Evolutionary conservation across 2,329 filamentous ascomycete species (phyloP).

Genomic region (Daldinia eschscholtzii): DNA sequence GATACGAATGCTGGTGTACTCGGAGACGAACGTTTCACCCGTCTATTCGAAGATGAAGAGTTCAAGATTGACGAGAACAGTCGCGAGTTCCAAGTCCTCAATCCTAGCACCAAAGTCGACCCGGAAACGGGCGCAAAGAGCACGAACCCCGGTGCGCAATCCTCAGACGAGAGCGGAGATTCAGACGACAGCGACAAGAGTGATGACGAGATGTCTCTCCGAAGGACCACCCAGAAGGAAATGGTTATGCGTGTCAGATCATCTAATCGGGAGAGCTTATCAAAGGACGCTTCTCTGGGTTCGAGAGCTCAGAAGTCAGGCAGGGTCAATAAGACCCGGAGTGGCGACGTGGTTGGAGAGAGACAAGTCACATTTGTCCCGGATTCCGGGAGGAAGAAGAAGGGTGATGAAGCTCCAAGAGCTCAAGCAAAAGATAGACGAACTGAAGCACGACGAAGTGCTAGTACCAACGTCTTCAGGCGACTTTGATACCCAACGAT

Average conservation of each 20-base stretch:
- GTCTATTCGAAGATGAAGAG: constrained; percentile 92
- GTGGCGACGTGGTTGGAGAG: constrained; percentile 69
- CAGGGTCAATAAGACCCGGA: constrained; percentile 60
- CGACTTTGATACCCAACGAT: constrained; percentile 64
- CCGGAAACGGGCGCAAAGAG: constrained; percentile 50
- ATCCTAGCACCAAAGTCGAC: constrained; percentile 80
- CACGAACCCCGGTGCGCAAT: constrained; percentile 52
- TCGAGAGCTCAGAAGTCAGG: constrained; percentile 65
- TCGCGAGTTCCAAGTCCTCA: constrained; percentile 87
- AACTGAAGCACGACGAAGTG: constrained; percentile 71
- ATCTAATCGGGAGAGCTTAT: constrained; percentile 71
- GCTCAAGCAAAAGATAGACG: constrained; percentile 45
- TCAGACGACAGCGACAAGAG: constrained; percentile 51
- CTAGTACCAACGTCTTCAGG: constrained; percentile 79
- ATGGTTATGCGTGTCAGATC: constrained; percentile 77
- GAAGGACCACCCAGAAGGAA: constrained; percentile 50
- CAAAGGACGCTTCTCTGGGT: constrained; percentile 69
- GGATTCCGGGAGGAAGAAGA: constrained; percentile 64
- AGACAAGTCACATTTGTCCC: constrained; percentile 81
- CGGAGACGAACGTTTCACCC: constrained; percentile 86
- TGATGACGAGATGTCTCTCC: constrained; percentile 54
- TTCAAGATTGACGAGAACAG: constrained; percentile 92
- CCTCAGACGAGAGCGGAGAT: constrained; percentile 62
- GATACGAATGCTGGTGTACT: constrained; percentile 76
- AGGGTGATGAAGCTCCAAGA: constrained; percentile 40